phyloP scores from a whole-genome alignment of 768 basidiomycete species.

The Phanerodontia chrysosporium region DNA sequence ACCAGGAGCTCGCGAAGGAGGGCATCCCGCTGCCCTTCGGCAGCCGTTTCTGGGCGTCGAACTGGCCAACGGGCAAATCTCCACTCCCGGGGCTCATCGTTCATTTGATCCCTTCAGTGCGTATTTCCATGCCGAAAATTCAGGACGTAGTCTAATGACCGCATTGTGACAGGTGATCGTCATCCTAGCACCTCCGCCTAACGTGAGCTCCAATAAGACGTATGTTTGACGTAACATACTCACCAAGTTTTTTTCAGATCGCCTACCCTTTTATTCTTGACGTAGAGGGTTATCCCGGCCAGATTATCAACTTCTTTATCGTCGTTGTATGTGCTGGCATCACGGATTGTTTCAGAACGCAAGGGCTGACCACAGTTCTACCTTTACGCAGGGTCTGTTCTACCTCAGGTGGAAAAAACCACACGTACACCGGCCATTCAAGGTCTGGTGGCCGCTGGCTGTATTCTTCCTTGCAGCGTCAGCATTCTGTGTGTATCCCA shows the following conservation, averaged over 20 bases:
- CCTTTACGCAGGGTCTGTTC: constrained; percentile 37
- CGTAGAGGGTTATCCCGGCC: constrained; percentile 47
- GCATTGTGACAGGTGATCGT: constrained; percentile 36
- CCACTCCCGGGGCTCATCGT: constrained; percentile 54
- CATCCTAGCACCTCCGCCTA: constrained; percentile 49
- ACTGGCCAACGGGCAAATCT: constrained; percentile 56
- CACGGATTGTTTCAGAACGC: too few relatives aligned
- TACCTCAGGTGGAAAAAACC: constrained; percentile 52
- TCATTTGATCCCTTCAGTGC: constrained; percentile 48
- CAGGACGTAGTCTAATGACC: not conserved
- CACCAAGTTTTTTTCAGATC: not conserved
- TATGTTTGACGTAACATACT: not conserved
- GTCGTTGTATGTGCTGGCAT: constrained; percentile 43
- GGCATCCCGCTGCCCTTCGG: constrained; percentile 59
- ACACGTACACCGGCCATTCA: constrained; percentile 46
- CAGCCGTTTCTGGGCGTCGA: constrained; percentile 57
- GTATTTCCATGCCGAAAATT: constrained; percentile 8
- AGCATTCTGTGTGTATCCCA: constrained; percentile 40
- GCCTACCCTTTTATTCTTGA: constrained; percentile 63
- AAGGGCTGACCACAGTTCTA: not conserved
- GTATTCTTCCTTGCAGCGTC: constrained; percentile 51
- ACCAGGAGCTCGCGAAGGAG: constrained; percentile 60
- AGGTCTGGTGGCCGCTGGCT: constrained; percentile 56
- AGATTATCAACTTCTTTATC: constrained; percentile 55
- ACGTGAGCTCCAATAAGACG: constrained; percentile 22